Conservation (phyloP, 225 moss, liverwort and hornwort species). For the Asterella californica region DNA sequence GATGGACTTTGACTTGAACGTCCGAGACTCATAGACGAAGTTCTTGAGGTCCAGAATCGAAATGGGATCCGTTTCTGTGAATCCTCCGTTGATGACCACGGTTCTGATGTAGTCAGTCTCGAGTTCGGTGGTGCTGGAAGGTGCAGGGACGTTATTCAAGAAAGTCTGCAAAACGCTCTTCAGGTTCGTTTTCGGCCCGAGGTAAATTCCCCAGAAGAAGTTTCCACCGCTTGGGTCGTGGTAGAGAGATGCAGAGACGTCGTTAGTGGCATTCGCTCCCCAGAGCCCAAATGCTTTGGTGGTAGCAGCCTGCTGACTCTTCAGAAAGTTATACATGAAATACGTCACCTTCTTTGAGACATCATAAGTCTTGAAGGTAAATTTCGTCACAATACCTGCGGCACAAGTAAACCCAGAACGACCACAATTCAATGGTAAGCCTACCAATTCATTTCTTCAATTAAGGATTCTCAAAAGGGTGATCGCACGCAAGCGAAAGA, state of each 20-base stretch:
- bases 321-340: slow-evolving; percentile 51
- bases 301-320: slow-evolving; percentile 35
- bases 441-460: no score
- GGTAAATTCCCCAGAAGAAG: slow-evolving; percentile 52
- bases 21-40: background rate
- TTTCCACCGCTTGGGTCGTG: slow-evolving; percentile 54
- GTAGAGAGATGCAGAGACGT: slow-evolving; percentile 63
- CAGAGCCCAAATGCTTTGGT: slow-evolving; percentile 58
- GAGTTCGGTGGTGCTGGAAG: slow-evolving; percentile 28
- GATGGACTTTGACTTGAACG: slow-evolving; percentile 76
- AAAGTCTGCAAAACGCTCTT: slow-evolving; percentile 26
- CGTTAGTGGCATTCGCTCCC: slow-evolving; percentile 42
- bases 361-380: slow-evolving; percentile 62
- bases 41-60: slow-evolving; percentile 34
- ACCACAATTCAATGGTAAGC: no score
- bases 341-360: slow-evolving; percentile 60
- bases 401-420: background rate
- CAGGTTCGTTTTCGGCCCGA: slow-evolving; percentile 38
- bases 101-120: slow-evolving; percentile 57
- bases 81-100: slow-evolving; percentile 47
- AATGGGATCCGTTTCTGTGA: slow-evolving; percentile 24
- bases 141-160: slow-evolving; percentile 26
- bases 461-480: background rate
- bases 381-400: slow-evolving; percentile 64
- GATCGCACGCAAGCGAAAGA: background rate